A percentile compares a stretch with the other conserved stretches of the same genome.
Evolutionary conservation across 768 basidiomycete genomes (phyloP).

Genomic region (Gyrodon lividus): DNA sequence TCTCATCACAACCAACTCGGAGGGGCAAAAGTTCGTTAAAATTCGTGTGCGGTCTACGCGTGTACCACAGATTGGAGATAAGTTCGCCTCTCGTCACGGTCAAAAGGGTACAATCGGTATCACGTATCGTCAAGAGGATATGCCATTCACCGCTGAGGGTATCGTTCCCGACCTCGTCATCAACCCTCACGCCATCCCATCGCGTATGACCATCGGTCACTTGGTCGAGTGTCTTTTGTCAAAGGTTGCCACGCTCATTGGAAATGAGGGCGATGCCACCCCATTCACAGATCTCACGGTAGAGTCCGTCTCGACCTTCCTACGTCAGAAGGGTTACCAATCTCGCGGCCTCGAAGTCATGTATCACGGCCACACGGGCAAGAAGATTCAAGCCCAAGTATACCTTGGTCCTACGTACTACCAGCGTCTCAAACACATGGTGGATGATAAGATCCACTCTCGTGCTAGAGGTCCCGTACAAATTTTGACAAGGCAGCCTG

Average conservation of each 20-base stretch:
- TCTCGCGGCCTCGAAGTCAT: slow-evolving; percentile 96
- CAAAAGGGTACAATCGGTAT: slow-evolving; percentile 99
- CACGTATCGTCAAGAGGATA: slow-evolving; percentile 99
- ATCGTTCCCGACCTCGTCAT: slow-evolving; percentile 97
- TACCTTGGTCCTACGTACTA: slow-evolving; percentile 99
- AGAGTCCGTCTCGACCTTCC: slow-evolving; percentile 91
- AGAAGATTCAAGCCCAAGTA: slow-evolving; percentile 95
- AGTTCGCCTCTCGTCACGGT: slow-evolving; percentile 98
- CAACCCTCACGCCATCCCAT: slow-evolving; percentile 99
- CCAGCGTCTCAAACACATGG: slow-evolving; percentile 99
- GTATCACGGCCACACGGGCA: slow-evolving; percentile 99
- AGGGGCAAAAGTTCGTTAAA: slow-evolving; percentile 98
- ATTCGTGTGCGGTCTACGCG: slow-evolving; percentile 94
- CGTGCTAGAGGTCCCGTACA: slow-evolving; percentile 96
- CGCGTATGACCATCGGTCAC: slow-evolving; percentile 99
- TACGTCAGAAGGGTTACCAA: slow-evolving; percentile 90
- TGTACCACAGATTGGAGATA: slow-evolving; percentile 97
- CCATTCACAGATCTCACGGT: slow-evolving; percentile 98
- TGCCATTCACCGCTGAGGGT: slow-evolving; percentile 98
- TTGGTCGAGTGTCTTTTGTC: slow-evolving; percentile 97
- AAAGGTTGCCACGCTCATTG: slow-evolving; percentile 94
- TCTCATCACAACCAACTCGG: slow-evolving; percentile 91
- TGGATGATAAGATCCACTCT: slow-evolving; percentile 99
- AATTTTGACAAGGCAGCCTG: slow-evolving; percentile 95
- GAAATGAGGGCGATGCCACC: slow-evolving; percentile 97